These are phyloP conservation scores for Trichoderma sp. DNA, from an alignment of 2,329 filamentous ascomycete species.

Conservation along the genomic window DNA sequence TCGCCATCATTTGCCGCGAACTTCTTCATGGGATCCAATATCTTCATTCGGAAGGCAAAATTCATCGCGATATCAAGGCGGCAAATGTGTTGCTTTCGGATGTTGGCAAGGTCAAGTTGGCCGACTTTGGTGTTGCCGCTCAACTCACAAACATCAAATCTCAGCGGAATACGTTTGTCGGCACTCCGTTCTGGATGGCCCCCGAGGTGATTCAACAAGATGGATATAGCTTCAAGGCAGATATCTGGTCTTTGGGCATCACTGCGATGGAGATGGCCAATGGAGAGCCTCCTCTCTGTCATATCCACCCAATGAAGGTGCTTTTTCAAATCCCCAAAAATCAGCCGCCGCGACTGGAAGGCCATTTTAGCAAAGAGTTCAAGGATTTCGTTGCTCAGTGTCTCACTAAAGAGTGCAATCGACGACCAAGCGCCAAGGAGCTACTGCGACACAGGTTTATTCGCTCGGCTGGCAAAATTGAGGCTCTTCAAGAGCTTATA, in stretches of 20 bases:
- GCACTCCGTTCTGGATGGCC: conserved; percentile 97
- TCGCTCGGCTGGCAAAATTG: conserved; percentile 81
- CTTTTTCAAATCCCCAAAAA: conserved; percentile 91
- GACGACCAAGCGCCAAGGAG: conserved; percentile 81
- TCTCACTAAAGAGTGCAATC: conserved; percentile 88
- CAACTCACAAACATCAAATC: conserved; percentile 98
- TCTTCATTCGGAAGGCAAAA: conserved; percentile 90
- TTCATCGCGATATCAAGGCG: conserved; percentile 95
- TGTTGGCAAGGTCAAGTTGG: conserved; percentile 88
- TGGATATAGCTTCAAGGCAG: conserved; percentile 82
- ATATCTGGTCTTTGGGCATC: conserved; percentile 92
- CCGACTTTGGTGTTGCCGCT: conserved; percentile 95
- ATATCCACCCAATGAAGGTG: conserved; percentile 91
- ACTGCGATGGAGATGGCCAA: conserved; percentile 88
- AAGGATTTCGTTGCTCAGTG: conserved; percentile 92
- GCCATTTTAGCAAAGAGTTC: conserved; percentile 85
- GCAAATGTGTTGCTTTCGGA: conserved; percentile 95
- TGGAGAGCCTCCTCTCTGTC: conserved; percentile 84
- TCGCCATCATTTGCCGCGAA: conserved; percentile 92
- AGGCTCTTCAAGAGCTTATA: conserved; percentile 85
- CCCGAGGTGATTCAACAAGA: conserved; percentile 92
- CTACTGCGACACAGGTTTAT: conserved; percentile 89
- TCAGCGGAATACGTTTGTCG: conserved; percentile 95
- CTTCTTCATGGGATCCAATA: conserved; percentile 90
- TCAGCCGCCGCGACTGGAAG: conserved; percentile 80